phyloP scores from a whole-genome alignment of 2,329 filamentous ascomycete genomes.

The Colletotrichum australisinense region DNA sequence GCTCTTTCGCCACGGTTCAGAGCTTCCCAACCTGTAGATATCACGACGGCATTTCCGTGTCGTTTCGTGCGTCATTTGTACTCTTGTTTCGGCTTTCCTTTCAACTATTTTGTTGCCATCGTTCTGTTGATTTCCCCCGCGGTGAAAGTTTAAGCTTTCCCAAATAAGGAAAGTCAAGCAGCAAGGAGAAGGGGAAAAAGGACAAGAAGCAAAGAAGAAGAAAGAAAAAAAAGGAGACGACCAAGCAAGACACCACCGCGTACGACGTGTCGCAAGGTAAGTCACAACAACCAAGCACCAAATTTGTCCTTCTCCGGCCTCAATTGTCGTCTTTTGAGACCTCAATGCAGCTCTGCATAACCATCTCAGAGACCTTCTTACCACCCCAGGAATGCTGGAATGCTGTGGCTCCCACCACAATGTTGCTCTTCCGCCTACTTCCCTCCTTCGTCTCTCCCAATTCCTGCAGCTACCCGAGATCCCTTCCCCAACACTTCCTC shows the following conservation, averaged over 20 bases:
- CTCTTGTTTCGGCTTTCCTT: not conserved
- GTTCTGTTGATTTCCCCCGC: not conserved
- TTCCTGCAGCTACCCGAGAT: constrained; percentile 27
- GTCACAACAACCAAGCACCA: not conserved
- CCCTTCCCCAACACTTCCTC: not conserved
- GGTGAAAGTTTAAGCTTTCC: constrained; percentile 2
- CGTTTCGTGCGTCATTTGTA: constrained; percentile 14
- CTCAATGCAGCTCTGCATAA: constrained; percentile 15
- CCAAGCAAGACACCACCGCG: not conserved
- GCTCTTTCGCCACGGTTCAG: constrained; percentile 20
- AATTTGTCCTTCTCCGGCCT: not conserved
- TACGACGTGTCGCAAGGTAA: constrained; percentile 29
- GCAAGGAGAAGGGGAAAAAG: not conserved
- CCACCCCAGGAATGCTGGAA: constrained; percentile 15
- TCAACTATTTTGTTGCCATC: not conserved
- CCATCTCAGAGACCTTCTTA: not conserved
- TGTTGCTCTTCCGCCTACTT: not conserved
- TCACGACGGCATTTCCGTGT: constrained; percentile 11
- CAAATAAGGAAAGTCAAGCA: constrained; percentile 15
- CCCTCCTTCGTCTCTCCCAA: constrained; percentile 2
- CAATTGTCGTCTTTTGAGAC: constrained; percentile 13
- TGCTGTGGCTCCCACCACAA: constrained; percentile 9
- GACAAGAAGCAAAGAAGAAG: not conserved
- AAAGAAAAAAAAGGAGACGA: constrained; percentile 6
- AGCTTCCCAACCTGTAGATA: constrained; percentile 23